phyloP scores from a whole-genome alignment of 805 yeast species.

The Lipomyces yamanashiensis region DNA sequence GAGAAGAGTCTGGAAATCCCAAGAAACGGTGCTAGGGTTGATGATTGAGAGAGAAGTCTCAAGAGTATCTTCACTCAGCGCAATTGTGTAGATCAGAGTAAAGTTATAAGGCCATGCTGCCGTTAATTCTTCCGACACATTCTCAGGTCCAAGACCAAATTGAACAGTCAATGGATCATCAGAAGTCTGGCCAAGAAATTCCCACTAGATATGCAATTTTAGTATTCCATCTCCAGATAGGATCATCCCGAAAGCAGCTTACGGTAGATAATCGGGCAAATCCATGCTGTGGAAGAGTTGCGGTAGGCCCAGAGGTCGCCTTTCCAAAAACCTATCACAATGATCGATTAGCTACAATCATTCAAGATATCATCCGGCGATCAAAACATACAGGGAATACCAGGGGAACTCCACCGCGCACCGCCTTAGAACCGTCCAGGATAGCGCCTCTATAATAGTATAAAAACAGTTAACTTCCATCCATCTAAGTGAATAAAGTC shows the following conservation, averaged over 20 bases:
- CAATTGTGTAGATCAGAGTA: constrained; percentile 72
- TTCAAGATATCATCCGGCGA: background rate
- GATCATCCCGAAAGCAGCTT: background rate
- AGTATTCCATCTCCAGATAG: background rate
- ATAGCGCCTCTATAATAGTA: constrained; percentile 64
- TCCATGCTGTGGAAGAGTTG: constrained; percentile 89
- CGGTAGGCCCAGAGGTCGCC: constrained; percentile 60
- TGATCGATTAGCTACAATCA: background rate
- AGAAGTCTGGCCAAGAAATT: constrained; percentile 83
- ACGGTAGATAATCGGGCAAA: constrained; percentile 79
- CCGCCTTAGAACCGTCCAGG: constrained; percentile 90
- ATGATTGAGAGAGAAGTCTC: constrained; percentile 74
- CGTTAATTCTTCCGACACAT: constrained; percentile 65
- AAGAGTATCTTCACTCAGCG: constrained; percentile 61
- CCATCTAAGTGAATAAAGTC: background rate
- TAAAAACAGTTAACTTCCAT: constrained; percentile 38
- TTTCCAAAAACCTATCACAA: constrained; percentile 59
- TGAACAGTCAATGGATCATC: constrained; percentile 78
- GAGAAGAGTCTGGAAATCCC: constrained; percentile 92
- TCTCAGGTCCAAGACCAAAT: constrained; percentile 88
- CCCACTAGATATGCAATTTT: constrained; percentile 59
- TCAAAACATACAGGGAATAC: constrained; percentile 72
- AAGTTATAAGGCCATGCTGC: constrained; percentile 73
- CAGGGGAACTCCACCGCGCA: constrained; percentile 95
- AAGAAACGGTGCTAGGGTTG: constrained; percentile 66